These are phyloP conservation scores for Neurospora africana DNA, from an alignment of 495 filamentous ascomycete genomes.

Conservation along the genomic window DNA sequence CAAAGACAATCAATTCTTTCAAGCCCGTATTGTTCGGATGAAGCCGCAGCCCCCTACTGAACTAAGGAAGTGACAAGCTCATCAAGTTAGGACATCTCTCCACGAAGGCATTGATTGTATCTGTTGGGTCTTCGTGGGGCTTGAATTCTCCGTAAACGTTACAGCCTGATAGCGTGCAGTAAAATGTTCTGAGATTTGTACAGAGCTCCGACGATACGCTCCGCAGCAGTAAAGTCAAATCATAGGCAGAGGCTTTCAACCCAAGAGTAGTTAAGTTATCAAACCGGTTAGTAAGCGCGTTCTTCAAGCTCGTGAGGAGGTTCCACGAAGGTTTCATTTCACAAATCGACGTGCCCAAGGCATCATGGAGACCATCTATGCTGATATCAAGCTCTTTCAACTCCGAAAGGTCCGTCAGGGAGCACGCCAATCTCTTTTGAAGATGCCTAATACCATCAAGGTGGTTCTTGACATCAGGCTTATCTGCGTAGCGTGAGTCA, in stretches of 20 bases:
- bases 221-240: background rate
- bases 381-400: background rate
- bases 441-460: background rate
- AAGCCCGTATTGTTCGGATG: background rate
- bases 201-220: background rate
- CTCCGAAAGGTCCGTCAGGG: background rate
- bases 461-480: background rate
- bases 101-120: background rate
- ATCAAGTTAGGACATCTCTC: background rate
- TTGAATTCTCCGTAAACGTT: fast-evolving
- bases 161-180: background rate
- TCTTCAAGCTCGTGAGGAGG: background rate
- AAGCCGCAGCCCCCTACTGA: background rate
- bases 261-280: background rate
- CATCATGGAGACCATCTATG: background rate
- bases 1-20: background rate
- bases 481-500: background rate
- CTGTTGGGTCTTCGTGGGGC: background rate
- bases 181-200: background rate
- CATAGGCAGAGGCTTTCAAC: background rate
- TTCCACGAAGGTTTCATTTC: background rate
- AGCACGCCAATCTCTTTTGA: background rate
- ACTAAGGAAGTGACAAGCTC: background rate
- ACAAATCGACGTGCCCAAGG: background rate
- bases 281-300: background rate